A percentile compares a stretch with the other conserved stretches of the same genome.
These are phyloP conservation scores for Meyerozyma carpophila DNA, from an alignment of 1,139 yeast genomes.

Conservation along the genomic window DNA sequence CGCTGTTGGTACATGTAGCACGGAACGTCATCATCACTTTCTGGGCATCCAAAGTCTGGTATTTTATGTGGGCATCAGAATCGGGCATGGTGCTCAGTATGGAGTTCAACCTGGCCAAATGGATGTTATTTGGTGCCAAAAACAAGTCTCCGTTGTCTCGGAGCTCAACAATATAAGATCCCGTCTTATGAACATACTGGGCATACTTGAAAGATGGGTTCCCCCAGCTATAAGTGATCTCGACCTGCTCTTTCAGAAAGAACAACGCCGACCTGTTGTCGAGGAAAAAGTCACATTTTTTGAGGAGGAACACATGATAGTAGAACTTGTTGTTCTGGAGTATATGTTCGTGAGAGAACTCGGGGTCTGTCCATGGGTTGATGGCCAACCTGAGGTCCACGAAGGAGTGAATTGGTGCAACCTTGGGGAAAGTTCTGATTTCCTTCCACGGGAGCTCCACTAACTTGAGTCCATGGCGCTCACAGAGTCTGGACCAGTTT, in stretches of 20 bases:
- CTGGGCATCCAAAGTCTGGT: constrained; percentile 55
- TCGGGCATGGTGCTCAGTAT: constrained; percentile 21
- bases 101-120: constrained; percentile 57
- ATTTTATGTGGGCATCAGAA: constrained; percentile 21
- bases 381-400: constrained; percentile 60
- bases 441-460: constrained; percentile 96
- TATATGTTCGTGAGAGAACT: constrained; percentile 47
- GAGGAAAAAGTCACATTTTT: constrained; percentile 65
- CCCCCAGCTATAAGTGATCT: constrained; percentile 86
- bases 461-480: constrained; percentile 75
- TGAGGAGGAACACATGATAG: constrained; percentile 61
- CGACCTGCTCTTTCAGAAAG: constrained; percentile 48
- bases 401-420: constrained; percentile 86
- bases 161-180: constrained; percentile 84
- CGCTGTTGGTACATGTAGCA: constrained; percentile 52
- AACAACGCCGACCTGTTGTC: constrained; percentile 76
- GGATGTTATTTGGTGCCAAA: constrained; percentile 76
- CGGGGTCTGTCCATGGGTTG: constrained; percentile 62
- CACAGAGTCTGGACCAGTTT: constrained; percentile 78
- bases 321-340: constrained; percentile 47
- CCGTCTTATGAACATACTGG: constrained; percentile 86
- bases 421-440: constrained; percentile 65
- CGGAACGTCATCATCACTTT: constrained; percentile 66
- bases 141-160: constrained; percentile 76
- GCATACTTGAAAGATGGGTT: constrained; percentile 74